These are phyloP conservation scores for button mushroom (Agaricus bisporus) DNA, from an alignment of 768 basidiomycete genomes.

Conservation along the genomic window DNA sequence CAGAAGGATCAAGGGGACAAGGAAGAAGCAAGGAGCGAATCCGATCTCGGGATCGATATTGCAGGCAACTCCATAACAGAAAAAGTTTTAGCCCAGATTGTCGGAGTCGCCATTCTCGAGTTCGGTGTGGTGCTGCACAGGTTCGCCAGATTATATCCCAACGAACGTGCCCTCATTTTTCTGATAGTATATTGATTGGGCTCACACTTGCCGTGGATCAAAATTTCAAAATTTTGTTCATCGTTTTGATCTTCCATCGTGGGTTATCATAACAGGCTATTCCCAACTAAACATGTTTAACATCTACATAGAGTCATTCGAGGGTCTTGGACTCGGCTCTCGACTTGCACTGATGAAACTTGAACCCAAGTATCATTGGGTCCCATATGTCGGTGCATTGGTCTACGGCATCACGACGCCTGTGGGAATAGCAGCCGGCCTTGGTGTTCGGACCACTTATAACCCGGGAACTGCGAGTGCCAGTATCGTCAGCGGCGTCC, in stretches of 20 bases:
- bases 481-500: constrained; percentile 74
- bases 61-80: constrained; percentile 27
- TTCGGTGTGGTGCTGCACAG: constrained; percentile 90
- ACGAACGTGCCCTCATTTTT: neutral
- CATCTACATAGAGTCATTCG: constrained; percentile 68
- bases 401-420: constrained; percentile 80
- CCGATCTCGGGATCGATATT: constrained; percentile 21
- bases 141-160: constrained; percentile 20
- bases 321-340: constrained; percentile 89
- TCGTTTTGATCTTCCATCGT: constrained; percentile 93
- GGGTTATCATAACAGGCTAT: constrained; percentile 25
- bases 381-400: constrained; percentile 55
- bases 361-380: constrained; percentile 43
- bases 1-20: constrained; percentile 33
- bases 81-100: constrained; percentile 57
- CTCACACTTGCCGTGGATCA: constrained; percentile 87
- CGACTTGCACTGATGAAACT: constrained; percentile 76
- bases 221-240: constrained; percentile 78
- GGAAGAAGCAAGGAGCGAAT: constrained; percentile 14
- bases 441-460: constrained; percentile 71
- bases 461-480: constrained; percentile 75
- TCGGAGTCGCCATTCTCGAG: constrained; percentile 89
- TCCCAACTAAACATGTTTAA: neutral
- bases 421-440: constrained; percentile 80
- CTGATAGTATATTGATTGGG: constrained; percentile 70